phyloP scores from a whole-genome alignment of 345 rosid species.

The Gossypium australe region DNA sequence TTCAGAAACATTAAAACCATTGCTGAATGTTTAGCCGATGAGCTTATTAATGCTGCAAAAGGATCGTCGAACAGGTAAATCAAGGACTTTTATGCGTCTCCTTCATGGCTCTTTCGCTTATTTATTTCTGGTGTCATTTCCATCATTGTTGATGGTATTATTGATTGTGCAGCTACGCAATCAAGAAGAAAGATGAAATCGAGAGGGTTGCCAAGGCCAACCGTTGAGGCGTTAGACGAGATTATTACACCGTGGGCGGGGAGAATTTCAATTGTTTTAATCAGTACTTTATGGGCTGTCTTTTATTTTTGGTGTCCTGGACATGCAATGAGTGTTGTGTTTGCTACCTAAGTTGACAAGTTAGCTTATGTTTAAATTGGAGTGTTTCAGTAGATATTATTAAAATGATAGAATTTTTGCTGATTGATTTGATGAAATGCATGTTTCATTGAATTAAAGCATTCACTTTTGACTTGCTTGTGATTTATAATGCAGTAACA shows the following conservation, averaged over 20 bases:
- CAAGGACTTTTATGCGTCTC: background rate
- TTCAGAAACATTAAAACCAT: conserved; percentile 88
- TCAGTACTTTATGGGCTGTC: background rate
- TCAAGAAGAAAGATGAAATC: conserved; percentile 94
- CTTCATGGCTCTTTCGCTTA: background rate
- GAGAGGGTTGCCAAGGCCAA: conserved; percentile 99
- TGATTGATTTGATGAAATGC: background rate
- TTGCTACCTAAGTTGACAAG: background rate
- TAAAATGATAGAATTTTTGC: background rate
- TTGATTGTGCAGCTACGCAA: conserved; percentile 58
- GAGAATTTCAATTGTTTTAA: background rate
- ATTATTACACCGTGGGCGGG: background rate
- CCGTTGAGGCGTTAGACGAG: conserved; percentile 43
- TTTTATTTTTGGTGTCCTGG: background rate
- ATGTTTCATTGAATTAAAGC: conserved; percentile 3
- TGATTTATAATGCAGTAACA: no score
- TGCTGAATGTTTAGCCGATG: conserved; percentile 96
- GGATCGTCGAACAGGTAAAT: conserved; percentile 92
- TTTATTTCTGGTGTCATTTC: background rate
- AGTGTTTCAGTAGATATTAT: background rate
- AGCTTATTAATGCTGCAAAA: conserved; percentile 94
- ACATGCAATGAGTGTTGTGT: background rate
- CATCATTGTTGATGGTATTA: background rate
- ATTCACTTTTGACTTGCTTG: background rate
- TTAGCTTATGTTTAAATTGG: background rate